Conservation (phyloP, 2,329 filamentous ascomycete species). For the Sporothrix brasiliensis region DNA sequence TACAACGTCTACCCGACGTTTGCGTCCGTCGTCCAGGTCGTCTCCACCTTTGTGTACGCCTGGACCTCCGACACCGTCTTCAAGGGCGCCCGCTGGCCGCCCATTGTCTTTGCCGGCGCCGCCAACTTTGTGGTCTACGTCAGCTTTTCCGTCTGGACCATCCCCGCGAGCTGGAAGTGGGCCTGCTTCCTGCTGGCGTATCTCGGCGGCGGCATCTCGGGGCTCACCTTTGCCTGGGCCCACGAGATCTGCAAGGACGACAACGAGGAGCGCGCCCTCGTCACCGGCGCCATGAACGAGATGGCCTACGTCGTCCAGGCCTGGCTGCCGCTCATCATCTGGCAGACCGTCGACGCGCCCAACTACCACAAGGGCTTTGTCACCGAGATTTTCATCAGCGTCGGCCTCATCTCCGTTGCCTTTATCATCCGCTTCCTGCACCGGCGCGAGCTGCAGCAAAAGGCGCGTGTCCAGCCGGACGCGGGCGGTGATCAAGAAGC, state of each 20-base stretch:
- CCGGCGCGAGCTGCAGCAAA: slow-evolving; percentile 43
- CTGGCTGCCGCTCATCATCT: slow-evolving; percentile 68
- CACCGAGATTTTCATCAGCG: slow-evolving; percentile 55
- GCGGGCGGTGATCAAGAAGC: slow-evolving; percentile 21
- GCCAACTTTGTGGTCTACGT: slow-evolving; percentile 49
- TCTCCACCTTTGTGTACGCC: slow-evolving; percentile 64
- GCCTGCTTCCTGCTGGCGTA: slow-evolving; percentile 61
- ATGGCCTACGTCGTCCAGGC: slow-evolving; percentile 71
- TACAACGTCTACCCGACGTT: slow-evolving; percentile 63
- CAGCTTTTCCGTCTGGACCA: slow-evolving; percentile 50
- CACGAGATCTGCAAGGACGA: slow-evolving; percentile 55
- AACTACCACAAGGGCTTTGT: slow-evolving; percentile 63
- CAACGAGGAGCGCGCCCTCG: slow-evolving; percentile 67
- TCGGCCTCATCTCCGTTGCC: slow-evolving; percentile 54
- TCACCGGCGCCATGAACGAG: slow-evolving; percentile 68
- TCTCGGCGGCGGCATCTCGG: slow-evolving; percentile 54
- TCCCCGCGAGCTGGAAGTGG: slow-evolving; percentile 63
- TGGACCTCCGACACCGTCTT: slow-evolving; percentile 67
- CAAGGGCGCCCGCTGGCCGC: slow-evolving; percentile 63
- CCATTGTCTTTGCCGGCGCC: slow-evolving; percentile 59
- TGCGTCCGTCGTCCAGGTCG: slow-evolving; percentile 55
- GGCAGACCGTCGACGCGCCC: slow-evolving; percentile 66
- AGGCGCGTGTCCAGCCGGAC: neutral
- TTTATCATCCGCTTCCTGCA: slow-evolving; percentile 54
- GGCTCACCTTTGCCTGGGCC: slow-evolving; percentile 53